Base-by-base conservation (phyloP, 2,329 filamentous ascomycete species). In the Hawksworthiomyces lignivorus region DNA sequence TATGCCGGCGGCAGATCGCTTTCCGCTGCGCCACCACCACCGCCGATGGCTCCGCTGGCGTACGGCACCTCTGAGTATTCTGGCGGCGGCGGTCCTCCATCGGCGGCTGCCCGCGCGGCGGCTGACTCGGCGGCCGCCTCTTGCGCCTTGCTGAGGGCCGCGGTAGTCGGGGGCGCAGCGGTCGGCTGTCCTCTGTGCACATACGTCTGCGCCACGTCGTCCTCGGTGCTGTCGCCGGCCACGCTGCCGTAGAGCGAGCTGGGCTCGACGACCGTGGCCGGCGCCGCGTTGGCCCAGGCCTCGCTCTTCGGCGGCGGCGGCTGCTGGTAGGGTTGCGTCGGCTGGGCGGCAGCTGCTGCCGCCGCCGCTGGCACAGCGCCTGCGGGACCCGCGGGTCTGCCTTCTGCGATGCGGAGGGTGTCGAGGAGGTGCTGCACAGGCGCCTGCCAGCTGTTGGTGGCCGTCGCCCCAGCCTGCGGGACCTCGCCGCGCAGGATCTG, bases 401-500 rank as follows among this genome's bases (percentile, higher is more conserved):
- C 61, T 50, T 65, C 61, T 2, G 61, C 62, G 4, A 53, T 58
- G 37, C 55, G 57, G 12, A 67, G 46, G 1, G 63, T 57, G 20
- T 63, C 62, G 14, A 58, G 51, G 17, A 67, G 50, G 4, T 53
- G 52, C 38, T 52, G 51, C 28, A 54, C 59, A 3, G 52, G 55
- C 5, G 52, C 51, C 5, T 60, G 57, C 63, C 63, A 65, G 47
- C 52, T 39, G 7, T 48, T 48, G 10, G 43, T 32, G 0, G 58
- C 52, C n/a, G n/a, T n/a, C n/a, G n/a, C n/a, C n/a, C n/a, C n/a
- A n/a, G n/a, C n/a, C n/a, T n/a, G n/a, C n/a, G n/a, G n/a, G 0
- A 70, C 65, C 30, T 69, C 62, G 19, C 69, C 70, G 4, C 56
- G 60, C 11, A 77, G 56, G 41, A 77, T 75, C 46, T 62, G 61